These are phyloP conservation scores for Halophytophthora batemanensis DNA, from an alignment of 352 stramenopile genomes.

Conservation along the genomic window DNA sequence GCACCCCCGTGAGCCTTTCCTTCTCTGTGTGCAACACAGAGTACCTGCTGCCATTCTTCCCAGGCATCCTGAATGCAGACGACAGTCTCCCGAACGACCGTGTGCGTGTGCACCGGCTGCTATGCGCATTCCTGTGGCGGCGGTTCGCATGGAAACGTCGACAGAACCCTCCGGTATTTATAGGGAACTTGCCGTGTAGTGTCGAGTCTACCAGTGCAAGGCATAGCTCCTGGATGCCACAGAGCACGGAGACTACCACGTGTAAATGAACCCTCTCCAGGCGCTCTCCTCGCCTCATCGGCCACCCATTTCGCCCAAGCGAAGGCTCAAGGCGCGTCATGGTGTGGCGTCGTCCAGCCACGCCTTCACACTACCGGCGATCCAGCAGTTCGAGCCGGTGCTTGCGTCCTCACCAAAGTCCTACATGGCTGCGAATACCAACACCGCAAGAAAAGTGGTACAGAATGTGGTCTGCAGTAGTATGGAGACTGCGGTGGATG, in stretches of 20 bases:
- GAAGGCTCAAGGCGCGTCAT: conserved; percentile 26
- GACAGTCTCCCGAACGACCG: too few species aligned
- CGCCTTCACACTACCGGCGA: conserved; percentile 48
- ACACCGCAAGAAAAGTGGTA: conserved; percentile 2
- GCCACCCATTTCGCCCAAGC: conserved; percentile 29
- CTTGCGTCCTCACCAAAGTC: conserved; percentile 31
- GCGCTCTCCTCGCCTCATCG: conserved; percentile 6
- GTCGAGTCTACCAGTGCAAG: not conserved
- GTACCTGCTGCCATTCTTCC: too few species aligned
- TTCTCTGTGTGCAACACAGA: too few species aligned
- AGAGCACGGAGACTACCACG: conserved; percentile 2
- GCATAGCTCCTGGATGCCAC: not conserved
- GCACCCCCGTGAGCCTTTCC: too few species aligned
- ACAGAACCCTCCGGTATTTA: too few species aligned
- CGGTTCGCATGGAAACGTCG: too few species aligned
- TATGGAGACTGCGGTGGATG: not conserved
- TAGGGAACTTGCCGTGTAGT: too few species aligned
- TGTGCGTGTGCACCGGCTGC: too few species aligned
- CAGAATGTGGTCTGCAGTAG: not conserved
- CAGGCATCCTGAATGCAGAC: too few species aligned
- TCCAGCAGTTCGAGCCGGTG: conserved; percentile 69
- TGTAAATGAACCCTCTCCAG: conserved; percentile 19
- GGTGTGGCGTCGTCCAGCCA: conserved; percentile 18
- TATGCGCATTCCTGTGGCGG: too few species aligned
- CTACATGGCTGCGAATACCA: conserved; percentile 18